Conservation (phyloP, 1,139 yeast species). For the Meyerozyma guilliermondii region DNA sequence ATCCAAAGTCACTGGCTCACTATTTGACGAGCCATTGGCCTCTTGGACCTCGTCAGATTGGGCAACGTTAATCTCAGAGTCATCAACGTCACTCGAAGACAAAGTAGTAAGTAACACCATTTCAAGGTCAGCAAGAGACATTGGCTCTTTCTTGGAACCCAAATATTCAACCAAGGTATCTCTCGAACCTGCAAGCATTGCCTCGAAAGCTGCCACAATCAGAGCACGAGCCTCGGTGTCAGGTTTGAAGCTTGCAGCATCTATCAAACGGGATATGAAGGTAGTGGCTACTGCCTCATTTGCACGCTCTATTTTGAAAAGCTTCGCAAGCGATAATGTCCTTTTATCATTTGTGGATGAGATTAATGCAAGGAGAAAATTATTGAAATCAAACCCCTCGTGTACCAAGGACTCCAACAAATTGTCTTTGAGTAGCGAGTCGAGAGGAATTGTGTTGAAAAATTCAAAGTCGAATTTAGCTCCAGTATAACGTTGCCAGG, state of each 20-base stretch:
- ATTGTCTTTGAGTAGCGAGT: conserved; percentile 12
- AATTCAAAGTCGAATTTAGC: conserved; percentile 12
- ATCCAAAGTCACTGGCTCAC: conserved; percentile 15
- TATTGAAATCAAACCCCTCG: conserved; percentile 27
- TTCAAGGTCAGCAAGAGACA: conserved; percentile 51
- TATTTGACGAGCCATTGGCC: conserved; percentile 12
- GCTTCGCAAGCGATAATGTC: not conserved
- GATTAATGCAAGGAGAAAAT: conserved; percentile 8
- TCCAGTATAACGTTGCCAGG: conserved; percentile 31
- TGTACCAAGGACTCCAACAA: conserved; percentile 14
- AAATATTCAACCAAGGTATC: conserved; percentile 38
- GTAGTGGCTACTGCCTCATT: not conserved
- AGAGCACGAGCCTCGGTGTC: not conserved
- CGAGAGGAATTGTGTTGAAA: conserved; percentile 14
- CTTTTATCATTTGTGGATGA: not conserved
- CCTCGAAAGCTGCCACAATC: conserved; percentile 32
- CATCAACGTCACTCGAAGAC: conserved; percentile 16
- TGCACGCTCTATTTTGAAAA: not conserved
- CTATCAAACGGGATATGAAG: not conserved
- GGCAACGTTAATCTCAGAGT: conserved; percentile 19
- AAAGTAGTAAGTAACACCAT: conserved; percentile 63
- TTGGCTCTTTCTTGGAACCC: conserved; percentile 26
- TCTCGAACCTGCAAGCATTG: conserved; percentile 33
- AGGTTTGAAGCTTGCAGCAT: not conserved
- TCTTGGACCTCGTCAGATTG: conserved; percentile 18